Conservation (phyloP, 2,329 filamentous ascomycete genomes). For the Calonectria hawksworthii region DNA sequence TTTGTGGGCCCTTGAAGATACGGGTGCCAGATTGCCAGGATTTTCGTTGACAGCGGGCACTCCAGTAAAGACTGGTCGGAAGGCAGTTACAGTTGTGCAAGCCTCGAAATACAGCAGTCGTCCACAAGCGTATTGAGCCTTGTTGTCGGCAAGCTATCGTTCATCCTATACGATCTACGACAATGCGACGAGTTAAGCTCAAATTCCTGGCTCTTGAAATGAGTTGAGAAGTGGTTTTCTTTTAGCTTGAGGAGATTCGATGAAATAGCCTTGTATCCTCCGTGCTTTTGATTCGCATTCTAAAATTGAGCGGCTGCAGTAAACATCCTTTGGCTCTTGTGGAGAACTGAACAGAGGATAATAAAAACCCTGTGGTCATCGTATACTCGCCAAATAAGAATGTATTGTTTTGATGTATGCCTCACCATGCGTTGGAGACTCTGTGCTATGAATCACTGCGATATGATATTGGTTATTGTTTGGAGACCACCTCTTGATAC, state of each 20-base stretch:
- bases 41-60: conserved; percentile 64
- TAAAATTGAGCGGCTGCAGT: too few species aligned
- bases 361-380: too few species aligned
- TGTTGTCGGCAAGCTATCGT: background rate
- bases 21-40: conserved; percentile 69
- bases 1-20: conserved; percentile 75
- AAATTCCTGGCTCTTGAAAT: background rate
- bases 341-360: too few species aligned
- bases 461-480: too few species aligned
- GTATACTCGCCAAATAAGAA: too few species aligned
- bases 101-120: conserved; percentile 58
- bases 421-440: too few species aligned
- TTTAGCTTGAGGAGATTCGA: background rate
- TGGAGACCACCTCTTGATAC: too few species aligned
- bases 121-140: background rate
- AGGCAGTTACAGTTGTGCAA: conserved; percentile 58
- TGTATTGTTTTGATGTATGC: too few species aligned
- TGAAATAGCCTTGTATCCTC: background rate
- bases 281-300: background rate
- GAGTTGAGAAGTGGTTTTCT: too few species aligned
- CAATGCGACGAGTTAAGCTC: background rate
- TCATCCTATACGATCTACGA: background rate
- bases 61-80: conserved; percentile 65
- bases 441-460: too few species aligned
- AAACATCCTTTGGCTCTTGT: too few species aligned